A percentile compares a stretch with the other conserved stretches of the same genome.
These are phyloP conservation scores for Crucihimalaya himalaica DNA, from an alignment of 345 rosid species.

Conservation along the genomic window DNA sequence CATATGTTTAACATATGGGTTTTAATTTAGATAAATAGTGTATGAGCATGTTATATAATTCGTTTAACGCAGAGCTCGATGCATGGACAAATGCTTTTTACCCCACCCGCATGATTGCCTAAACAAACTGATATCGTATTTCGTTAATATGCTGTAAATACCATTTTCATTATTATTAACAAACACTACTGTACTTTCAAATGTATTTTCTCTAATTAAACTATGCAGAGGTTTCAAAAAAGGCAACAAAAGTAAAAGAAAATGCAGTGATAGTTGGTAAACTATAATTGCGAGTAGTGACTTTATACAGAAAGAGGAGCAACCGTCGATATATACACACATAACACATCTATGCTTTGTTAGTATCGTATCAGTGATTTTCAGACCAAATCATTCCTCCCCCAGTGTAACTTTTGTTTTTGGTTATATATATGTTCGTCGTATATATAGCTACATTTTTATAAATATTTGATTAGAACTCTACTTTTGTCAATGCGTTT, in stretches of 20 bases:
- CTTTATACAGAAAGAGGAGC: constrained; percentile 25
- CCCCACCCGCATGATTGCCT: constrained; percentile 34
- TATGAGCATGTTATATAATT: constrained; percentile 18
- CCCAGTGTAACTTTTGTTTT: background rate
- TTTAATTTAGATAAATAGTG: background rate
- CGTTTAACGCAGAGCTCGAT: constrained; percentile 39
- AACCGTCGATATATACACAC: background rate
- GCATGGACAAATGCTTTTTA: constrained; percentile 37
- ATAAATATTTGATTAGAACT: background rate
- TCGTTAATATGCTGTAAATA: constrained; percentile 10
- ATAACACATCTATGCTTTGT: background rate
- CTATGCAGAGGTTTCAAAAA: constrained; percentile 20
- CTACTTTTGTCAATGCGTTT: constrained; percentile 9
- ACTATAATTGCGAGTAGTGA: constrained; percentile 39
- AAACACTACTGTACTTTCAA: background rate
- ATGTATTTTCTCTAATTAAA: constrained; percentile 15
- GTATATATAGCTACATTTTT: too few relatives aligned
- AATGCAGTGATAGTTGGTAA: constrained; percentile 33
- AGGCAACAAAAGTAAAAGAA: constrained; percentile 16
- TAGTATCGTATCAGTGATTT: constrained; percentile 6
- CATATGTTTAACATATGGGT: background rate
- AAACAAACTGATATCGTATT: constrained; percentile 28
- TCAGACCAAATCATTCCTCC: constrained; percentile 7
- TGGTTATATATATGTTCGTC: constrained; percentile 1
- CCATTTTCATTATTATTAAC: background rate